phyloP scores from a whole-genome alignment of 2,329 filamentous ascomycete genomes.

The Endothia cerciana region DNA sequence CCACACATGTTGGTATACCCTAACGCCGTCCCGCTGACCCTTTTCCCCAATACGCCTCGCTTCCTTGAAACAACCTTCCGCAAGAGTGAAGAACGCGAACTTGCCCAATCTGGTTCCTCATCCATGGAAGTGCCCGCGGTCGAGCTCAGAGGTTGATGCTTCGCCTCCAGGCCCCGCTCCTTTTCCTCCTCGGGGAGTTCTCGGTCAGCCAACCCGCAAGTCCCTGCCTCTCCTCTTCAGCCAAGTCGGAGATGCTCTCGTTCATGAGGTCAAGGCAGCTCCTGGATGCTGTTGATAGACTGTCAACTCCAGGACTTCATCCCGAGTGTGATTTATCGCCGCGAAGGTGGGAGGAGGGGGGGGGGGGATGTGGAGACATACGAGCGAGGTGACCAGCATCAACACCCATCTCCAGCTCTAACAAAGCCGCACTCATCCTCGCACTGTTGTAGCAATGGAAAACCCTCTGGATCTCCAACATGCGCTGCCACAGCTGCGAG shows the following conservation, averaged over 20 bases:
- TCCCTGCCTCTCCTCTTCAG: slow-evolving; percentile 34
- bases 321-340: background rate
- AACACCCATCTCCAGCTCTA: slow-evolving; percentile 40
- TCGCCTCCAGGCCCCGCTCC: slow-evolving; percentile 23
- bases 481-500: slow-evolving; percentile 45
- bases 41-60: slow-evolving; percentile 9
- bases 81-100: background rate
- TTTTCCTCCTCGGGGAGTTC: slow-evolving; percentile 18
- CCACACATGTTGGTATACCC: background rate
- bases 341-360: no score
- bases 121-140: background rate
- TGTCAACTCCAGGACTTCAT: background rate
- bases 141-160: slow-evolving; percentile 9
- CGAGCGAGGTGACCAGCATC: slow-evolving; percentile 41
- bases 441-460: slow-evolving; percentile 51
- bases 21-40: background rate
- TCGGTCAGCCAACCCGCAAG: slow-evolving; percentile 32
- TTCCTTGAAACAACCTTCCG: slow-evolving; percentile 1
- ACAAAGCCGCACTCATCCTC: slow-evolving; percentile 47
- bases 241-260: slow-evolving; percentile 36
- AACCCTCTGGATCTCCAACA: slow-evolving; percentile 46
- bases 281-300: slow-evolving; percentile 32
- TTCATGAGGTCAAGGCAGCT: slow-evolving; percentile 40
- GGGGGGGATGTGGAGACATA: slow-evolving; percentile 36
- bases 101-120: background rate